Base-by-base conservation (phyloP, 169 alveolate genomes). In the Plasmodium coatneyi region DNA sequence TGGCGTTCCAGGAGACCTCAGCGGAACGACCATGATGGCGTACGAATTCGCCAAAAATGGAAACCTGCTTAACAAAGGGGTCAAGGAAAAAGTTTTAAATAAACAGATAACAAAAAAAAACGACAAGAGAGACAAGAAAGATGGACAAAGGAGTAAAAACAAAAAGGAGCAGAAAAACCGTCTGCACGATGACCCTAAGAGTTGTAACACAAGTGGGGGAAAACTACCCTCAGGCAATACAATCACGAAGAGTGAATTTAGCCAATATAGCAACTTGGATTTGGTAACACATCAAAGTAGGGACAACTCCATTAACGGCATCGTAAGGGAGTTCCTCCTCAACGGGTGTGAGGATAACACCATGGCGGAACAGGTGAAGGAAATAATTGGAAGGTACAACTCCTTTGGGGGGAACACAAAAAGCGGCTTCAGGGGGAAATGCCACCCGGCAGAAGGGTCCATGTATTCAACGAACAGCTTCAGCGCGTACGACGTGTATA, bases 401-500 rank as follows among this genome's bases (percentile, higher is more conserved):
- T 25, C 76, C 14, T 83, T 83, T 25, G 70, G 71, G 49, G 66
- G 74, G 5, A 56, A 32, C 43, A 28, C 25, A 10, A 56, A 36
- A 70, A 71, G 25, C 22, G 71, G 46, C 1, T 10, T 5, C 14
- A 71, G 52, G 46, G 43, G 78, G 30, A 83, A 39, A 7, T 3
- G n/a, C 9, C 39, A 36, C 9, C 14, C 70, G 22, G 52, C 46
- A 71, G 54, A 83, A 0, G 34, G 39, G 39, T 3, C 16, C 7
- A 22, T 74, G 9, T 49, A 71, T 1, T 60, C 80, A 2, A 56
- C 70, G 9, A 25, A 36, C 80, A 46, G 80, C 14, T 86, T 86
- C 32, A 86, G 93, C 32, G 30, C 78, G 22, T 86, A 49, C 71
- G 93, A 86, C 30, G 43, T 86, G 25, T 86, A 76, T 76, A 86